Percentiles rank a stretch among this genome's conserved stretches.
These are phyloP conservation scores for Malus domestica DNA, from an alignment of 306 rosid genomes.

Conservation along the genomic window ASM211411v1 NC_041791.1:4476501-4477000, in stretches of 20 bases:
- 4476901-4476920: no score
- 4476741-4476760: no score
- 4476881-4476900: no score
- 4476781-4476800: no score
- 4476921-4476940: background rate
- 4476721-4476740: no score
- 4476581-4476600: background rate
- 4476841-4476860: no score
- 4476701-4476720: no score
- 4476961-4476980: background rate
- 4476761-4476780: accelerated
- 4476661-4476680: background rate
- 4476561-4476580: background rate
- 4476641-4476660: background rate
- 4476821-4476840: no score
- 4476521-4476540: background rate
- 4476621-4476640: background rate
- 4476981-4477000: background rate
- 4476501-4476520: background rate
- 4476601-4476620: no score
- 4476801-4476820: no score
- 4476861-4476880: background rate
- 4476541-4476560: background rate
- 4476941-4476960: background rate
- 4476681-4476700: background rate